These are phyloP conservation scores for Jamesozyma hellenica DNA, from an alignment of 805 yeast genomes.

Conservation along the genomic window DNA sequence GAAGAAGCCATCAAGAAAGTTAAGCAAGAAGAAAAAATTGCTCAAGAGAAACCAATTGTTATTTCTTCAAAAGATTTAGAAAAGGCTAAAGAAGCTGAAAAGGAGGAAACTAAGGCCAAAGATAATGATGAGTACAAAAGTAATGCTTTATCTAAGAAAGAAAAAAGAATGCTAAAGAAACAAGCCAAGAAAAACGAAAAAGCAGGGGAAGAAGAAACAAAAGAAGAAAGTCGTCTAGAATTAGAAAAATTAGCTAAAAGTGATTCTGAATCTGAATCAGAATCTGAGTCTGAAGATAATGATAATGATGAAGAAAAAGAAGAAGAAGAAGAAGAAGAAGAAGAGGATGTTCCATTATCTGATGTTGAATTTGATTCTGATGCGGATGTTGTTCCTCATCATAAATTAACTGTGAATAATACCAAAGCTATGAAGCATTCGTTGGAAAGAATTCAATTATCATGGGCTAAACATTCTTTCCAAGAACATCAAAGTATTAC, in stretches of 20 bases:
- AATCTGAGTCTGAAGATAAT: slow-evolving; percentile 34
- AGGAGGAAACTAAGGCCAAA: slow-evolving; percentile 3
- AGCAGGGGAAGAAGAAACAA: slow-evolving; percentile 31
- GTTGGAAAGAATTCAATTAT: slow-evolving; percentile 52
- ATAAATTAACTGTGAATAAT: slow-evolving; percentile 82
- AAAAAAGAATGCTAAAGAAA: slow-evolving; percentile 37
- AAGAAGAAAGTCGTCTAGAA: slow-evolving; percentile 38
- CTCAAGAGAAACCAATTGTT: slow-evolving; percentile 24
- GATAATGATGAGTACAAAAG: slow-evolving; percentile 33
- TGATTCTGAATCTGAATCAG: slow-evolving; percentile 41
- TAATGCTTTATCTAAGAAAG: slow-evolving; percentile 46
- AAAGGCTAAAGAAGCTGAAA: slow-evolving; percentile 9
- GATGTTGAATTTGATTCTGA: slow-evolving; percentile 91
- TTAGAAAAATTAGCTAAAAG: slow-evolving; percentile 47
- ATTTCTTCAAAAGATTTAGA: slow-evolving; percentile 27
- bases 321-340: slow-evolving; percentile 55
- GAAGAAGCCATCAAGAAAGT: slow-evolving; percentile 17
- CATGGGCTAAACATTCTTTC: slow-evolving; percentile 55
- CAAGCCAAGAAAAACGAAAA: slow-evolving; percentile 48
- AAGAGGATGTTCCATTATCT: slow-evolving; percentile 76
- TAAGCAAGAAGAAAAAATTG: slow-evolving; percentile 13
- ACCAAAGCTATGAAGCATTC: slow-evolving; percentile 69
- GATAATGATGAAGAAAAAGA: slow-evolving; percentile 34
- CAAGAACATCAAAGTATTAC: slow-evolving; percentile 74
- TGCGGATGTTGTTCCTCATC: slow-evolving; percentile 88